Evolutionary conservation across 78 protist genomes (phyloP), one percentile per base, ranked within the genome.

Genomic region (Corallochytrium limacisporum): DNA sequence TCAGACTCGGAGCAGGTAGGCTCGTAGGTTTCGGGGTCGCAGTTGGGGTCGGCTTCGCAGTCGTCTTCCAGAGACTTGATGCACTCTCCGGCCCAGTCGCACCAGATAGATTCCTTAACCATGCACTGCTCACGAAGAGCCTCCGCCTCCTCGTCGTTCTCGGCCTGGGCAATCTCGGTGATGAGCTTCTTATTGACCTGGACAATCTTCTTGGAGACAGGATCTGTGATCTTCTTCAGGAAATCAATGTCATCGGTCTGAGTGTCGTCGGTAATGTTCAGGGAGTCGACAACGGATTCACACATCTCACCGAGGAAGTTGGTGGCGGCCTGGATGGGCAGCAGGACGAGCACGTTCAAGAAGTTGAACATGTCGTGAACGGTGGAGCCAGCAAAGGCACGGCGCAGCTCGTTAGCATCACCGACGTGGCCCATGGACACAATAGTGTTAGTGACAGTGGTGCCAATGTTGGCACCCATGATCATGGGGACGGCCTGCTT

Each of bases 401-500:
- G 48, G 31, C 69, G 31, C 12, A 65, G 40, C 7, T 48, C 36
- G 42, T 65, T 65, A 9, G 49, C 39, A 18, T 65, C 53, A 12
- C 62, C 49, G 10, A 65, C 24, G 24, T 65, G 69, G 24, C 62
- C 53, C 69, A 65, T 65, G 10, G 56, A 39, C 20, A 65, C 69
- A 16, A 65, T 65, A 16, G 69, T 65, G 0, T 65, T 65, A 0
- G 69, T 65, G 7, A 65, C 69, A 29, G 59, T 28, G 8, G 69
- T 65, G 31, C 69, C 69, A 0, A 65, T 65, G 20, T 65, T 65
- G 20, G 48, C 37, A 9, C 69, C 69, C 69, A 65, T 65, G 18
- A 65, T 65, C 69, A 65, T 65, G 69, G 31, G 40, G 22, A 65
- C 69, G 12, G 57, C 69, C 53, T 65, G 69, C 16, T 65, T 54